These are phyloP conservation scores for Debaryomyces robertsiae DNA, from an alignment of 1,139 yeast species.

Conservation along the genomic window DNA sequence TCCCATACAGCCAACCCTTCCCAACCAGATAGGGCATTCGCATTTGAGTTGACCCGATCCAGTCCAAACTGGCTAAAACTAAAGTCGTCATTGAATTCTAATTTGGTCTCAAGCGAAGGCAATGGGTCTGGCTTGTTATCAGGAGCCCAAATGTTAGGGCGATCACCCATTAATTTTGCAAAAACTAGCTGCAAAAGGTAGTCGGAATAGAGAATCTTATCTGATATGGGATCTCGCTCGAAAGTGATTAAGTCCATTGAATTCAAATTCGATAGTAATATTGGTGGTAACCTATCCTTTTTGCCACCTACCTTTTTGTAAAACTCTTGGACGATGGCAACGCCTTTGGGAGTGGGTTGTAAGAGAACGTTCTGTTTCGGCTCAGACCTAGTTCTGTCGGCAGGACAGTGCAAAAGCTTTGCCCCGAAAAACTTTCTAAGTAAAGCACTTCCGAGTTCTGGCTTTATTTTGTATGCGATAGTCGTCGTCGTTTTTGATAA, in stretches of 20 bases:
- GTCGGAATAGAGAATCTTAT: slow-evolving; percentile 64
- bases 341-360: slow-evolving; percentile 94
- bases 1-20: slow-evolving; percentile 5
- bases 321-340: slow-evolving; percentile 65
- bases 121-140: slow-evolving; percentile 33
- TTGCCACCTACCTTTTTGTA: slow-evolving; percentile 59
- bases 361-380: slow-evolving; percentile 47
- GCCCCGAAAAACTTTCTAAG: slow-evolving; percentile 63
- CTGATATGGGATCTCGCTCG: slow-evolving; percentile 65
- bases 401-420: slow-evolving; percentile 73
- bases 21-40: slow-evolving; percentile 4
- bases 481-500: slow-evolving; percentile 55
- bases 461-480: slow-evolving; percentile 60
- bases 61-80: slow-evolving; percentile 6
- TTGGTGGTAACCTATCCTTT: slow-evolving; percentile 37
- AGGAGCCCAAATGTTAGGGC: slow-evolving; percentile 73
- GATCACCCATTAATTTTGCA: slow-evolving; percentile 60
- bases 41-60: not conserved
- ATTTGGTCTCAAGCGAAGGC: slow-evolving; percentile 11
- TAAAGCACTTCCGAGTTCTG: slow-evolving; percentile 52
- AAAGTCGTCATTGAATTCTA: slow-evolving; percentile 9
- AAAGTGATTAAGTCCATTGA: slow-evolving; percentile 71
- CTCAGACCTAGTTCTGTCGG: slow-evolving; percentile 62
- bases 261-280: slow-evolving; percentile 59
- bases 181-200: slow-evolving; percentile 69